Conservation (phyloP, 768 basidiomycete species). For the Lentinula aciculospora region DNA sequence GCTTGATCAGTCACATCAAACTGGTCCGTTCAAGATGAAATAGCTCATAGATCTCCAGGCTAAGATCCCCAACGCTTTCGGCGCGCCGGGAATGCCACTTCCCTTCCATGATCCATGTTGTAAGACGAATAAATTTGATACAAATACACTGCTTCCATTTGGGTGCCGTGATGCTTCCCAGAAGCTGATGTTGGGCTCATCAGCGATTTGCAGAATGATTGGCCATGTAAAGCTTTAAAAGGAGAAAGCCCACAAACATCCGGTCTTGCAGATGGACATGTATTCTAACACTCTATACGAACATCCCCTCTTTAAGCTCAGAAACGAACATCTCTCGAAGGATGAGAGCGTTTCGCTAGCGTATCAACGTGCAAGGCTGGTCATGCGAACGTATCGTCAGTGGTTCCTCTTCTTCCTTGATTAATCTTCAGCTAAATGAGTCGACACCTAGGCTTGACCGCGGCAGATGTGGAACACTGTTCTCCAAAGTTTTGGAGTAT, state of each 20-base stretch:
- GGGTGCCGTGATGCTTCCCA: not conserved
- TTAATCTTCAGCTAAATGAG: constrained; percentile 1
- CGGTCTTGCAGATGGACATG: constrained; percentile 17
- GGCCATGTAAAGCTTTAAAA: not conserved
- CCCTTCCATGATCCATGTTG: not conserved
- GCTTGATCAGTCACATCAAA: not conserved
- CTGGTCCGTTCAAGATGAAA: too few relatives aligned
- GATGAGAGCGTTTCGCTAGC: constrained; percentile 45
- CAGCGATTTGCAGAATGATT: not conserved
- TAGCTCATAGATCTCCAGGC: not conserved
- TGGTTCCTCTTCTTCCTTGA: not conserved
- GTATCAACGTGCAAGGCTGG: constrained; percentile 43
- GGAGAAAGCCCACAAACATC: not conserved
- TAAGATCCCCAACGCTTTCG: not conserved
- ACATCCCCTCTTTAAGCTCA: constrained; percentile 42
- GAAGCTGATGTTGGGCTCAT: not conserved
- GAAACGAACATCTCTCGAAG: constrained; percentile 35
- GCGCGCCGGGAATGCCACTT: not conserved
- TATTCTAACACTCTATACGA: constrained; percentile 27
- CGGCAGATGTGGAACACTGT: constrained; percentile 42
- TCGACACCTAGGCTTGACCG: constrained; percentile 29
- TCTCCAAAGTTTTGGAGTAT: constrained; percentile 47
- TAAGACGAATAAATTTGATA: not conserved
- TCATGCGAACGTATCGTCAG: constrained; percentile 45
- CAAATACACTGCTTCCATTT: not conserved